Evolutionary conservation across 805 yeast genomes (phyloP).

Genomic region (Yamadazyma kitorensis): DNA sequence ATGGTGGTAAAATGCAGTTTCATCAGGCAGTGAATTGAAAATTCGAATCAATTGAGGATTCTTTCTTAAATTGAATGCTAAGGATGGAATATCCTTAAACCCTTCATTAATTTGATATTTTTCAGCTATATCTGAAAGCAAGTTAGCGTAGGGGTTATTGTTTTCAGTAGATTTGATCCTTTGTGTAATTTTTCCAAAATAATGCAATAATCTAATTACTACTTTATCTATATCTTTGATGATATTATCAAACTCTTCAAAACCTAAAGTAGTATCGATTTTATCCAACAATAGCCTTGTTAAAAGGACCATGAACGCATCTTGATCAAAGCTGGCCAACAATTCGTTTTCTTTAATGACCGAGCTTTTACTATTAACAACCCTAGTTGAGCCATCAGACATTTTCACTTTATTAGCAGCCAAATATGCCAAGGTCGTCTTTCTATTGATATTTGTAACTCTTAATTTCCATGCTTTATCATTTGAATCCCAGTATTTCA

Average conservation of each 20-base stretch:
- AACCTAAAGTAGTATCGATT: constrained; percentile 34
- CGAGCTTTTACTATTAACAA: constrained; percentile 17
- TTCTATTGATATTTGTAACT: constrained; percentile 27
- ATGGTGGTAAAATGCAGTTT: constrained; percentile 40
- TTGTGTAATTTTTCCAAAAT: constrained; percentile 26
- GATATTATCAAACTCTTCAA: constrained; percentile 27
- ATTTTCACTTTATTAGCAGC: constrained; percentile 14
- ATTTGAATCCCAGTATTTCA: constrained; percentile 25
- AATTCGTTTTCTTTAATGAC: constrained; percentile 25
- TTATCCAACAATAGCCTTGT: constrained; percentile 31
- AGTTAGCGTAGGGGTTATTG: constrained; percentile 20
- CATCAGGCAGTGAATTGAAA: constrained; percentile 45
- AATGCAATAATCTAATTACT: constrained; percentile 22
- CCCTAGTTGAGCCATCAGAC: constrained; percentile 13
- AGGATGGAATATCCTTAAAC: constrained; percentile 27
- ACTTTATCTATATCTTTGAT: constrained; percentile 24
- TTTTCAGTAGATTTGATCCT: constrained; percentile 2
- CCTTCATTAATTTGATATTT: constrained; percentile 23
- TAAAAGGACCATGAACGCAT: constrained; percentile 27
- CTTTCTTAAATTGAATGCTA: constrained; percentile 32
- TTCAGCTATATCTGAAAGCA: constrained; percentile 9
- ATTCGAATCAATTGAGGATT: constrained; percentile 35
- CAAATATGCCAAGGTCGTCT: constrained; percentile 24
- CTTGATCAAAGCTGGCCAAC: constrained; percentile 30
- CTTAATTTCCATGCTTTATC: constrained; percentile 21